Base-by-base conservation (phyloP, 371 early-diverging fungal species). In the Circinella umbellata region DNA sequence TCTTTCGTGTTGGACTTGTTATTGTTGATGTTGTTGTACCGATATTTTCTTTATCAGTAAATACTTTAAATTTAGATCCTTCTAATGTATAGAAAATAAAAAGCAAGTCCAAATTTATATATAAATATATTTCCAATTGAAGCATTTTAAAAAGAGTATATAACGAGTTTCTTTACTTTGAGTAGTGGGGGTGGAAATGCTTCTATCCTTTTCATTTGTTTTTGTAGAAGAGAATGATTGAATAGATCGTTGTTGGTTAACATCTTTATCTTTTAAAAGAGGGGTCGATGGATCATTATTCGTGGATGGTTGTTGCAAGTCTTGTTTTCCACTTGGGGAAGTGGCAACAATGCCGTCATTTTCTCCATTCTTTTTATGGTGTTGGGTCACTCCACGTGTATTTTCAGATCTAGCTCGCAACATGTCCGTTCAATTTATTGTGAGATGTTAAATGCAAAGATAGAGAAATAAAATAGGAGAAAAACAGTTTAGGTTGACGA, bases 181-280 rank as follows among this genome's bases (percentile, higher is more conserved):
- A 5, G 57, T 9, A 57, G 57, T n/a, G 15, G 51, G 7, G 5
- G 51, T 13, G 1, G 51, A 8, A 11, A 42, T 42, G 15, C 6
- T 13, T 5, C 57, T 20, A 27, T 57, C 57, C 35, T 57, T 57
- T 57, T 57, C 57, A 14, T 7, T 34, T 57, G 57, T 17, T 34
- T 57, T 57, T 57, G 57, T 18, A 10, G 57, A 27, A 18, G 6
- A 20, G 0, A 17, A 34, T 3, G 57, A 5, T 4, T 18, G 57
- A 7, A 34, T n/a, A 14, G 57, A 57, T 57, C 57, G 57, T 57
- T 57, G 57, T 57, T 57, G 57, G 34, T 57, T 57, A 34, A 57
- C 57, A 34, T 57, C 35, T 14, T 57, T 57, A 34, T 57, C 57
- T 57, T 57, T 57, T 7, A 57, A 27, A 10, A 57, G 35, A 0